Percentiles rank a stretch among this genome's conserved stretches.
phyloP scores from a whole-genome alignment of 2,329 filamentous ascomycete genomes.

The Cordyceps tenuipes region DNA sequence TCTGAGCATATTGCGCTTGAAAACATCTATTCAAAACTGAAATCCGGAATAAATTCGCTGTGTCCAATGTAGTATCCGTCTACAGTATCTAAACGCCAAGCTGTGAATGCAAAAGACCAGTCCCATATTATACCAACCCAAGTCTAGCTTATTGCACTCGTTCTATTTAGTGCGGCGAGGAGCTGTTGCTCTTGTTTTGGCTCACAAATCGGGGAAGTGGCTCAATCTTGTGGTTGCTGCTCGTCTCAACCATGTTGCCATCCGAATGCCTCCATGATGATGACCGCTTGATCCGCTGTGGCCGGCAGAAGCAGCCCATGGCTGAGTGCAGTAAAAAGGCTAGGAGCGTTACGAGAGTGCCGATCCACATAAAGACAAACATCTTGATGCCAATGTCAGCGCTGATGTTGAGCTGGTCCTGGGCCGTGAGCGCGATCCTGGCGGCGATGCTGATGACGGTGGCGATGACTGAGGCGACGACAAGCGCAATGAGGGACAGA shows the following conservation, averaged over 20 bases:
- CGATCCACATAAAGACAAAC: constrained; percentile 88
- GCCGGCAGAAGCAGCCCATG: constrained; percentile 66
- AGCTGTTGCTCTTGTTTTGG: not conserved
- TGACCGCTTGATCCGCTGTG: constrained; percentile 14
- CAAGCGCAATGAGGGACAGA: constrained; percentile 57
- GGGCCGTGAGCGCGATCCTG: constrained; percentile 62
- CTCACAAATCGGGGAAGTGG: constrained; percentile 3
- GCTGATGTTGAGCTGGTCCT: constrained; percentile 67
- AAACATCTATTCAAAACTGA: not conserved
- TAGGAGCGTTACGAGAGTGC: constrained; percentile 55
- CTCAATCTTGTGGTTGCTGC: not conserved
- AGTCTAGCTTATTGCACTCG: not conserved
- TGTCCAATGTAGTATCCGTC: not conserved
- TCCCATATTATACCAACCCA: not conserved
- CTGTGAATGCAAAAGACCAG: not conserved
- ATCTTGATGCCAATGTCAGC: constrained; percentile 63
- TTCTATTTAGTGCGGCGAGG: not conserved
- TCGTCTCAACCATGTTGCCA: constrained; percentile 3
- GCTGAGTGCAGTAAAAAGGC: constrained; percentile 67
- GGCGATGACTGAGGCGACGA: constrained; percentile 63
- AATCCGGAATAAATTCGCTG: constrained; percentile 3
- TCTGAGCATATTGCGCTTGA: too few relatives aligned
- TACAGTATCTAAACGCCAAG: constrained; percentile 4
- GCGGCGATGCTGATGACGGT: constrained; percentile 82
- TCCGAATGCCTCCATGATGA: constrained; percentile 4